Evolutionary conservation across 176 grass and related monocot genomes (phyloP).

Genomic region (Microstegium vimineum): DNA sequence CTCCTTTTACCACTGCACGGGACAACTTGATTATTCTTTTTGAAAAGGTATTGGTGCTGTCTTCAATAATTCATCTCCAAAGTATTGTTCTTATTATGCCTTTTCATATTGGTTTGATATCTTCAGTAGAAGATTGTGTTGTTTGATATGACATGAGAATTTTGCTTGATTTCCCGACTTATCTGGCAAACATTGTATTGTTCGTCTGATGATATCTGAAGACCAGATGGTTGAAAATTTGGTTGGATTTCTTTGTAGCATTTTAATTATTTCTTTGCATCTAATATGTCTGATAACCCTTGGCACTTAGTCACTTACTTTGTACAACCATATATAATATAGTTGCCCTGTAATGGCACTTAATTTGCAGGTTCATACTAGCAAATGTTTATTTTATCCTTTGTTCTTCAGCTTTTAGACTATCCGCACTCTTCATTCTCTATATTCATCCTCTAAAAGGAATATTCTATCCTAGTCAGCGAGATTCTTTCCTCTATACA

Average conservation of each 20-base stretch:
- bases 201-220: background rate
- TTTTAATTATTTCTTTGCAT: background rate
- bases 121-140: background rate
- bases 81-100: background rate
- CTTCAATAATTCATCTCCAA: background rate
- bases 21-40: slow-evolving; percentile 95
- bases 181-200: background rate
- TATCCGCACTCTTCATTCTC: no score
- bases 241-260: background rate
- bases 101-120: background rate
- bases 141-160: background rate
- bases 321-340: background rate
- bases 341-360: background rate
- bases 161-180: background rate
- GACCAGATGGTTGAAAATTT: background rate
- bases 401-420: background rate
- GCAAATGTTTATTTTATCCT: background rate
- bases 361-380: background rate
- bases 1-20: slow-evolving; percentile 76
- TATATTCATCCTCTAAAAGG: no score
- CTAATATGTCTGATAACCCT: background rate
- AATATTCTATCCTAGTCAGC: no score
- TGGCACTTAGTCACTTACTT: background rate
- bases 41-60: slow-evolving; percentile 67
- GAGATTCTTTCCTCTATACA: no score